Conservation (phyloP, 495 filamentous ascomycete species). For the Penicillium mononematosum region DNA sequence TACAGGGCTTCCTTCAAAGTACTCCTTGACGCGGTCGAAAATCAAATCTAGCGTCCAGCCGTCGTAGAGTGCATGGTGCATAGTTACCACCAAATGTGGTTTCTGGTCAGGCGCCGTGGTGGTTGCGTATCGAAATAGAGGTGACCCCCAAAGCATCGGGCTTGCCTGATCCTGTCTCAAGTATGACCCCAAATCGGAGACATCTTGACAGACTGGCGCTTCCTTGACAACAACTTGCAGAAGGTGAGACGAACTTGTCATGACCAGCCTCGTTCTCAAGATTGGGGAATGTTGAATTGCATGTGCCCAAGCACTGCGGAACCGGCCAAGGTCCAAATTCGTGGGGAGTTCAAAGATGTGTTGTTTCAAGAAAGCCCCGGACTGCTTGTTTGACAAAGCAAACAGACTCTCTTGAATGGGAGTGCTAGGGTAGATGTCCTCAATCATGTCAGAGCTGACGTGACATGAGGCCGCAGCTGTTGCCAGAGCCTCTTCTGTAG, state of each 20-base stretch:
- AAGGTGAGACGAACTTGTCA: conserved; percentile 39
- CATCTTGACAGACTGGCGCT: conserved; percentile 11
- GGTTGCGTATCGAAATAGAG: conserved; percentile 46
- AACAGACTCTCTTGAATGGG: conserved; percentile 26
- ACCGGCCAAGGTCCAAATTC: conserved; percentile 21
- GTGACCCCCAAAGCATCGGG: conserved; percentile 41
- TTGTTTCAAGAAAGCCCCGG: conserved; percentile 51
- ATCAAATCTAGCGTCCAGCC: conserved; percentile 22
- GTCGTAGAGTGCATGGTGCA: conserved; percentile 19
- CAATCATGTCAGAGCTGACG: conserved; percentile 20
- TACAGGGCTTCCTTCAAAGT: too few relatives aligned
- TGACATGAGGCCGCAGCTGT: conserved; percentile 7
- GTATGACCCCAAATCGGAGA: conserved; percentile 33
- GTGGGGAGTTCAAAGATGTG: conserved; percentile 11
- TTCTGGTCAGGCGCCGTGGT: conserved; percentile 8
- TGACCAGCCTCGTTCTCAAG: conserved; percentile 44
- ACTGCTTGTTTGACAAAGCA: conserved; percentile 11
- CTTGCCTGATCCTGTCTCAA: conserved; percentile 40
- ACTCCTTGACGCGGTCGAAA: conserved; percentile 9
- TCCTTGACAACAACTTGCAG: conserved; percentile 44
- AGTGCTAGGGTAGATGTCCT: conserved; percentile 33
- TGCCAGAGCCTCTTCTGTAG: too few relatives aligned
- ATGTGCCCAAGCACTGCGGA: conserved; percentile 41
- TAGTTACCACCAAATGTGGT: conserved; percentile 13
- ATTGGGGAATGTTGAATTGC: conserved; percentile 39